These are phyloP conservation scores for Lactifluus pinguis DNA, from an alignment of 768 basidiomycete genomes.

Conservation along the genomic window DNA sequence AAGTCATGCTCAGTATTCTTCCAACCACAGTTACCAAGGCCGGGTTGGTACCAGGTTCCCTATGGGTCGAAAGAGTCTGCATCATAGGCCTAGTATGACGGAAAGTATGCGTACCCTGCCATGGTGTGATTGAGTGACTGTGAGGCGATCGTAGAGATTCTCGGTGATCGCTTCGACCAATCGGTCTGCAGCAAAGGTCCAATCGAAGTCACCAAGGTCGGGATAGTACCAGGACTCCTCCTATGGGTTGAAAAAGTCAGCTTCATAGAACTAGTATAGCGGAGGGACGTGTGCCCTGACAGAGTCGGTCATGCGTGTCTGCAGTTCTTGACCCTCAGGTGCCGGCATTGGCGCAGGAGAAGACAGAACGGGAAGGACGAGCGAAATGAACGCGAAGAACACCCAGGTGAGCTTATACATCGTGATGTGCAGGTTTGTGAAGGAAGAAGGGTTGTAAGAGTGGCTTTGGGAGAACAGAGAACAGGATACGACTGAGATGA, in stretches of 20 bases:
- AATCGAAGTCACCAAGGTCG: too few species aligned
- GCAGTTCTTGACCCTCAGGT: conserved; percentile 29
- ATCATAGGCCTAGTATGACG: background rate
- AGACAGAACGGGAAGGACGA: conserved; percentile 35
- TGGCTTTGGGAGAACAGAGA: background rate
- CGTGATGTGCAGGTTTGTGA: conserved; percentile 25
- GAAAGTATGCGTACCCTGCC: conserved; percentile 43
- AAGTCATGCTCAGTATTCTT: background rate
- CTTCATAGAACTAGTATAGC: too few species aligned
- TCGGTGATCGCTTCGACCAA: too few species aligned
- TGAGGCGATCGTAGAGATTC: too few species aligned
- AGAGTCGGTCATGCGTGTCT: conserved; percentile 31
- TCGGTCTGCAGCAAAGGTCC: too few species aligned
- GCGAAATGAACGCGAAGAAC: conserved; percentile 34
- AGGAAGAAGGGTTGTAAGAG: background rate
- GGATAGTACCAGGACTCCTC: too few species aligned
- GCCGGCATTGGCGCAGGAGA: conserved; percentile 33
- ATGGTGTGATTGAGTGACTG: conserved; percentile 15
- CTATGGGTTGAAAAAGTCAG: too few species aligned
- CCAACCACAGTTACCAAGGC: conserved; percentile 16
- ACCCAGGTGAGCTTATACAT: conserved; percentile 30
- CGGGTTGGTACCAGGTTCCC: conserved; percentile 14
- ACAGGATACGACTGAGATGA: conserved; percentile 17
- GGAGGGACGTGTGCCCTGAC: conserved; percentile 26
- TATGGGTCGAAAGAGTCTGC: conserved; percentile 2